A percentile compares a stretch with the other conserved stretches of the same genome.
phyloP scores from a whole-genome alignment of 2,329 filamentous ascomycete species.

The Elsinoe ampelina region DNA sequence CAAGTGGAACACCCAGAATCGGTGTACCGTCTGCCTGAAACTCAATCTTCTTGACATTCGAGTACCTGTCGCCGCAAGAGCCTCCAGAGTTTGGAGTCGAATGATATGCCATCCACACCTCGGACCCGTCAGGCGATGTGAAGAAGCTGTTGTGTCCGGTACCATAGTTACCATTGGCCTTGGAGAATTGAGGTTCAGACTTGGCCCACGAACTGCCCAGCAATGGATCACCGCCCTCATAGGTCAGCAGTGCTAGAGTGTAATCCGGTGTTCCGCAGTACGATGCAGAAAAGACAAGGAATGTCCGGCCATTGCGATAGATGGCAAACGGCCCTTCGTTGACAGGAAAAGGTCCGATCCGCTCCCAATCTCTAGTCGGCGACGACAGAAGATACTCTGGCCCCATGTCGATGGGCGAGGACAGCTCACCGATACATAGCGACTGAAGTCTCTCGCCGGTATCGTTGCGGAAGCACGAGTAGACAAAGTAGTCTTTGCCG shows the following conservation, averaged over 20 bases:
- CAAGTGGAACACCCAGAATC: slow-evolving; percentile 38
- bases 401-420: slow-evolving; percentile 38
- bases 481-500: slow-evolving; percentile 45
- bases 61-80: slow-evolving; percentile 47
- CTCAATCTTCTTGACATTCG: slow-evolving; percentile 45
- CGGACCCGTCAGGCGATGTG: slow-evolving; percentile 43
- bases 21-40: slow-evolving; percentile 44
- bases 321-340: slow-evolving; percentile 48
- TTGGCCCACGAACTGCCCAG: slow-evolving; percentile 43
- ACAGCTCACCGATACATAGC: slow-evolving; percentile 33
- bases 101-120: slow-evolving; percentile 50
- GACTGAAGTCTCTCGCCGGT: slow-evolving; percentile 32
- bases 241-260: slow-evolving; percentile 45
- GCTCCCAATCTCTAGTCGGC: slow-evolving; percentile 45
- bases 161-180: slow-evolving; percentile 48
- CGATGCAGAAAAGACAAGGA: slow-evolving; percentile 46
- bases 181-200: slow-evolving; percentile 43
- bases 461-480: slow-evolving; percentile 39
- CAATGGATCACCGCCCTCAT: slow-evolving; percentile 44
- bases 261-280: slow-evolving; percentile 50
- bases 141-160: slow-evolving; percentile 53
- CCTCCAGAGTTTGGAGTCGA: slow-evolving; percentile 42
- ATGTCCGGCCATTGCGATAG: slow-evolving; percentile 45
- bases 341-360: slow-evolving; percentile 37
- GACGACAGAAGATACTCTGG: slow-evolving; percentile 41